Conservation (phyloP, 352 stramenopile genomes). For the Globisporangium nunn region DNA sequence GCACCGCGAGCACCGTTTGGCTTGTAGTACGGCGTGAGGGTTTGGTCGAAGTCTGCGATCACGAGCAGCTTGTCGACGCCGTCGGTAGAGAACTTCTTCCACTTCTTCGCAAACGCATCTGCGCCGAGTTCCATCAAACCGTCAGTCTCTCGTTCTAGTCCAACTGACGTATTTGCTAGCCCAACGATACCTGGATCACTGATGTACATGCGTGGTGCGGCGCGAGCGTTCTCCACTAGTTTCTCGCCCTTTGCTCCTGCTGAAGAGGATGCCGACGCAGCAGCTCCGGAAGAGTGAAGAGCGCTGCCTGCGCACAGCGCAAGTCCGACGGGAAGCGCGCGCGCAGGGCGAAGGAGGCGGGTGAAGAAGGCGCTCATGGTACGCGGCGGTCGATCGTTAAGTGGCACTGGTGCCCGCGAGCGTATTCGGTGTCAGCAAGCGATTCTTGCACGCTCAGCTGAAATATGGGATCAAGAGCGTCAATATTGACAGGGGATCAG, state of each 20-base stretch:
- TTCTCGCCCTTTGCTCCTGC: constrained; percentile 11
- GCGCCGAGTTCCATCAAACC: background rate
- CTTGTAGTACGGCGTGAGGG: constrained; percentile 63
- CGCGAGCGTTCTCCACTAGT: constrained; percentile 5
- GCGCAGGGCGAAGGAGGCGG: background rate
- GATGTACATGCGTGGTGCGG: constrained; percentile 19
- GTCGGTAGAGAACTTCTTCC: constrained; percentile 67
- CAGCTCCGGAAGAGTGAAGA: background rate
- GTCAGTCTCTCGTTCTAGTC: too few species aligned
- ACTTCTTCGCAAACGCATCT: constrained; percentile 69
- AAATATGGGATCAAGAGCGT: too few species aligned
- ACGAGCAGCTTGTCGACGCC: constrained; percentile 64
- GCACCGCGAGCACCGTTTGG: constrained; percentile 19
- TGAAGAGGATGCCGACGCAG: background rate
- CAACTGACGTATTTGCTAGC: too few species aligned
- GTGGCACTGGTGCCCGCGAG: background rate
- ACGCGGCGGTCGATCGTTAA: background rate
- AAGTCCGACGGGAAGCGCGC: background rate
- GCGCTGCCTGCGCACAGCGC: background rate
- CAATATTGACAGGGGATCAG: too few species aligned
- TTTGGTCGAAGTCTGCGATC: constrained; percentile 83
- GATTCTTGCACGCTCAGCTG: too few species aligned
- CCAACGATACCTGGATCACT: constrained; percentile 1
- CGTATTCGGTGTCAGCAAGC: background rate
- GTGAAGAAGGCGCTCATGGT: background rate